Evolutionary conservation across 805 yeast species (phyloP).

Genomic region (Metschnikowia corniflorae): DNA sequence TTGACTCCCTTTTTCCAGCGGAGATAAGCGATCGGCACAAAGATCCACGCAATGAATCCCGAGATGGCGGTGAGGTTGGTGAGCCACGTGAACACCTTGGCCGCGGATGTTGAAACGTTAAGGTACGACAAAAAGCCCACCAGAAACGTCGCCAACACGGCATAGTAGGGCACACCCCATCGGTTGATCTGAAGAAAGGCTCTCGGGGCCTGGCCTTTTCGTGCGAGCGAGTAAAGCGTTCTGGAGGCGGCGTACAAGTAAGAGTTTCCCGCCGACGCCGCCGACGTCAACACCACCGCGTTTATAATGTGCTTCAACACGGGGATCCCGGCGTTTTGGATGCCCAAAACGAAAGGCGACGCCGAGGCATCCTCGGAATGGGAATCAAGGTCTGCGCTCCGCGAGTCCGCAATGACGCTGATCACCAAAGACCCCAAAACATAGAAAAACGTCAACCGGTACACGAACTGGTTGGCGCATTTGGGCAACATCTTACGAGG

Average conservation of each 20-base stretch:
- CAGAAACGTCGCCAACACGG: conserved; percentile 30
- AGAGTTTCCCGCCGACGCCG: conserved; percentile 35
- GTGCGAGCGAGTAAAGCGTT: conserved; percentile 17
- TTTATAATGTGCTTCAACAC: conserved; percentile 76
- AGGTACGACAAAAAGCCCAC: conserved; percentile 50
- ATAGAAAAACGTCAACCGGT: conserved; percentile 43
- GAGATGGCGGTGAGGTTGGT: conserved; percentile 65
- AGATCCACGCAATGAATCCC: conserved; percentile 64
- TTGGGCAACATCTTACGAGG: conserved; percentile 61
- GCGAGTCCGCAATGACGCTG: conserved; percentile 35
- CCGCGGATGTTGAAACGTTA: conserved; percentile 50
- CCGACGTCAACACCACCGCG: conserved; percentile 67
- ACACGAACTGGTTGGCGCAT: conserved; percentile 58
- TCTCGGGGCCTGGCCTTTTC: conserved; percentile 17
- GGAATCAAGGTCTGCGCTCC: conserved; percentile 21
- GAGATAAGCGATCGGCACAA: conserved; percentile 49
- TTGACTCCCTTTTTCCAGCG: conserved; percentile 64
- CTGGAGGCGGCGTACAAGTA: conserved; percentile 20
- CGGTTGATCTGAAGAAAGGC: conserved; percentile 27
- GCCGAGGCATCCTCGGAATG: conserved; percentile 50
- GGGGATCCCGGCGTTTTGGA: conserved; percentile 62
- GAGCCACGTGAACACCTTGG: conserved; percentile 60
- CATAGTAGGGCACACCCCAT: conserved; percentile 41
- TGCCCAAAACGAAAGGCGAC: conserved; percentile 82
- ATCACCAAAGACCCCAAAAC: conserved; percentile 38